Conservation (phyloP, 202 grass and related monocot species). For the Setaria viridis region DNA sequence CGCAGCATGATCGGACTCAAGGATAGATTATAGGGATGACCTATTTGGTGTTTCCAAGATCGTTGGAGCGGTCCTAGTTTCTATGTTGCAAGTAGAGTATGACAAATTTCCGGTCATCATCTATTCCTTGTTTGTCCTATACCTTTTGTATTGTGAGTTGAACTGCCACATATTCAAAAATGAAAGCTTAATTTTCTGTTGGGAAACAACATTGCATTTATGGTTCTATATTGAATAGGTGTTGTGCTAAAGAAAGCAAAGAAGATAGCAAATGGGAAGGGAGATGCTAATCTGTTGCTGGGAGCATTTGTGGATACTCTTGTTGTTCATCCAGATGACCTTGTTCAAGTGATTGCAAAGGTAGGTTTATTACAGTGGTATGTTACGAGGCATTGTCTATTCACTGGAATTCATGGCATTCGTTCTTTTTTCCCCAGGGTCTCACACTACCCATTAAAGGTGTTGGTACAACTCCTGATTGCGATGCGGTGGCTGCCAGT, state of each 20-base stretch:
- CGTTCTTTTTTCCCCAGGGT: constrained; percentile 58
- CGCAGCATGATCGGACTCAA: neutral
- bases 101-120: neutral
- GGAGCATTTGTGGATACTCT: constrained; percentile 86
- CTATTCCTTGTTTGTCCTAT: neutral
- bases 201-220: constrained; percentile 36
- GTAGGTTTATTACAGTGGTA: constrained; percentile 11
- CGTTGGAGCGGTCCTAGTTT: constrained; percentile 9
- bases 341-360: constrained; percentile 92
- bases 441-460: constrained; percentile 62
- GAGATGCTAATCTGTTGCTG: constrained; percentile 56
- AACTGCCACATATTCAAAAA: neutral
- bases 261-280: constrained; percentile 79
- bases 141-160: neutral
- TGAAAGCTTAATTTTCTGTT: neutral
- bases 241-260: constrained; percentile 93
- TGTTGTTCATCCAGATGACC: constrained; percentile 71
- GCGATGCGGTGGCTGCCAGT: constrained; percentile 38
- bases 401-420: constrained; percentile 31
- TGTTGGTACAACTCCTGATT: constrained; percentile 41
- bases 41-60: neutral
- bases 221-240: constrained; percentile 64
- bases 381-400: constrained; percentile 16
- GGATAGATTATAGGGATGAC: neutral
- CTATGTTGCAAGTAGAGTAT: neutral